These are phyloP conservation scores for Tricholoma flavovirens DNA, from an alignment of 768 basidiomycete genomes.

Conservation along the genomic window DNA sequence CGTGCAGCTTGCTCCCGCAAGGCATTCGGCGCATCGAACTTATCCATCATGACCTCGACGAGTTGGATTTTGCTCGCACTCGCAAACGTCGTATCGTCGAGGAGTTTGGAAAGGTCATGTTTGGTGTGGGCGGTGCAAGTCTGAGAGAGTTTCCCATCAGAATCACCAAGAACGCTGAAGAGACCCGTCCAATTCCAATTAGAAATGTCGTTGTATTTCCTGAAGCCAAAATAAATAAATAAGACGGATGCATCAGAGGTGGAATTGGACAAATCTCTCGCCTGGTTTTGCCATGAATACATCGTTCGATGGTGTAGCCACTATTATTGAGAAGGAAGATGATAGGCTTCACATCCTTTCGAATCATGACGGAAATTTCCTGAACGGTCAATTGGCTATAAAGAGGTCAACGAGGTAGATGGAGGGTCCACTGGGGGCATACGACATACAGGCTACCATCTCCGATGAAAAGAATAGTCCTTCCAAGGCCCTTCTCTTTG, in stretches of 20 bases:
- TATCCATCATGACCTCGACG: constrained; percentile 75
- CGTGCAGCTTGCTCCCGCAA: constrained; percentile 53
- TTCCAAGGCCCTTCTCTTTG: constrained; percentile 48
- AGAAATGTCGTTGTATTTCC: constrained; percentile 83
- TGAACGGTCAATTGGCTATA: constrained; percentile 72
- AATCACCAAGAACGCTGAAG: constrained; percentile 53
- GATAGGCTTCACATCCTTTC: constrained; percentile 67
- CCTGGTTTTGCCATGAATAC: constrained; percentile 61
- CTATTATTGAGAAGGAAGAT: constrained; percentile 78
- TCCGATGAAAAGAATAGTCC: constrained; percentile 82
- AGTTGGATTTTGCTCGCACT: constrained; percentile 65
- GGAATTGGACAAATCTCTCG: constrained; percentile 5
- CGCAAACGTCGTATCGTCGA: constrained; percentile 58
- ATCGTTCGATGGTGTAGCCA: constrained; percentile 86
- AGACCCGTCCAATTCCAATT: constrained; percentile 73
- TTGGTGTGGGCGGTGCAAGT: constrained; percentile 69
- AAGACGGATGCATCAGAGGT: background rate
- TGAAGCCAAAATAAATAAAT: constrained; percentile 22
- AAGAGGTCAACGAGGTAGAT: background rate
- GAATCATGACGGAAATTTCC: constrained; percentile 82
- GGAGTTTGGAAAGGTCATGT: constrained; percentile 57
- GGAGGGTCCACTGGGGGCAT: background rate
- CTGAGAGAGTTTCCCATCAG: constrained; percentile 41
- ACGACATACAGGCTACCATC: constrained; percentile 69
- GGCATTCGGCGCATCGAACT: constrained; percentile 63